A percentile compares a stretch with the other conserved stretches of the same genome.
Conservation (phyloP, 306 rosid species). For the Malus orientalis region DNA sequence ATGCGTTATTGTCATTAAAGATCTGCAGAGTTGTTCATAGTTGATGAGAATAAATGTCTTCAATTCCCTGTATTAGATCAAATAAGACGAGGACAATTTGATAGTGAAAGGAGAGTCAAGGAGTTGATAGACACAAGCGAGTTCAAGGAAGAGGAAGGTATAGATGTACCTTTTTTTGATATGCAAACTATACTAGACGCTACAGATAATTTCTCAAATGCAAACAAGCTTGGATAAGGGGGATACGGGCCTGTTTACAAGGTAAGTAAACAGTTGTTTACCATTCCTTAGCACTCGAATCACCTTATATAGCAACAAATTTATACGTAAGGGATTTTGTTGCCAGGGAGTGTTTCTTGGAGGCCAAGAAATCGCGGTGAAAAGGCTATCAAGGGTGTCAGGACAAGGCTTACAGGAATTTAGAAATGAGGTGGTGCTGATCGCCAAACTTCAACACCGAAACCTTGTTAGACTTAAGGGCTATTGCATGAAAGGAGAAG, state of each 20-base stretch:
- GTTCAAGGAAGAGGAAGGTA: slow-evolving; percentile 37
- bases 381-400: slow-evolving; percentile 60
- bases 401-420: slow-evolving; percentile 68
- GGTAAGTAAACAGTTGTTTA: slow-evolving; percentile 7
- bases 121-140: slow-evolving; percentile 39
- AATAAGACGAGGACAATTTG: slow-evolving; percentile 4
- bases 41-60: too few species aligned
- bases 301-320: not conserved
- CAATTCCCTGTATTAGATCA: not conserved
- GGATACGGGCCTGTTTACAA: slow-evolving; percentile 70
- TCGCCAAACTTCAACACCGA: slow-evolving; percentile 68
- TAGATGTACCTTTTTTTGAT: slow-evolving; percentile 50
- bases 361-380: slow-evolving; percentile 54
- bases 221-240: slow-evolving; percentile 60
- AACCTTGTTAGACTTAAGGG: slow-evolving; percentile 68
- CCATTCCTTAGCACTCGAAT: too few species aligned
- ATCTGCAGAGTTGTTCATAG: not conserved
- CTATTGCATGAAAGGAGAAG: slow-evolving; percentile 57
- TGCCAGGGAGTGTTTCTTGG: slow-evolving; percentile 48
- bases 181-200: slow-evolving; percentile 46
- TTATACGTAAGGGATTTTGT: not conserved
- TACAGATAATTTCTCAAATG: slow-evolving; percentile 40
- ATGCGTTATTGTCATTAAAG: not conserved
- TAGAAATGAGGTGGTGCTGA: slow-evolving; percentile 63
- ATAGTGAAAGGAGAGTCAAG: slow-evolving; percentile 19